Evolutionary conservation across 108 stramenopile genomes (phyloP).

Genomic region (Schizochytrium sp.): DNA sequence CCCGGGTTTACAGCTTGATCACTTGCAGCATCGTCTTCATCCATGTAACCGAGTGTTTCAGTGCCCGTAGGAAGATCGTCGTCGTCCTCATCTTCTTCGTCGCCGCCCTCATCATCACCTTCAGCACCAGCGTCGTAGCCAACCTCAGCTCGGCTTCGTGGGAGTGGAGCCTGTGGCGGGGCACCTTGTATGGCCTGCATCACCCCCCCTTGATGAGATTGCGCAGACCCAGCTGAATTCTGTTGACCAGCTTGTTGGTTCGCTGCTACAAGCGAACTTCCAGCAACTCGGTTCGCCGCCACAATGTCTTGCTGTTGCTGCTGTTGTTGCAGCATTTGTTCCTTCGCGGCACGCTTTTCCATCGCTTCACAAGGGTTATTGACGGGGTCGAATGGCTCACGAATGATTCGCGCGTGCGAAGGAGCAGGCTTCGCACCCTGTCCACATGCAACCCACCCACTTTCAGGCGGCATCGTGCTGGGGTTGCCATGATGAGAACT

Average conservation of each 20-base stretch:
- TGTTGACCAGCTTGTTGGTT: not conserved
- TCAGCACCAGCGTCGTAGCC: not conserved
- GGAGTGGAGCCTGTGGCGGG: not conserved
- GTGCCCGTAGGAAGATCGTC: not conserved
- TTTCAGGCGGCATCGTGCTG: conserved; percentile 56
- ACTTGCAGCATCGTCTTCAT: conserved; percentile 8
- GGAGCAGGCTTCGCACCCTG: conserved; percentile 45
- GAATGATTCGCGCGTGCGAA: conserved; percentile 12
- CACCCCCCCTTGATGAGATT: not conserved
- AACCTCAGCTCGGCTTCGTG: not conserved
- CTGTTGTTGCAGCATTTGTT: not conserved
- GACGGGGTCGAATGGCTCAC: not conserved
- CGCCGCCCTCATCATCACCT: not conserved
- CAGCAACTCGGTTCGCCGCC: not conserved
- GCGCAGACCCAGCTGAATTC: not conserved
- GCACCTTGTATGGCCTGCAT: not conserved
- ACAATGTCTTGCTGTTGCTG: not conserved
- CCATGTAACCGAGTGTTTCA: not conserved
- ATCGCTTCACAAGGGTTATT: conserved; percentile 21
- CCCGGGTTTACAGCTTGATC: not conserved
- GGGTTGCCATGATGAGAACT: conserved; percentile 43
- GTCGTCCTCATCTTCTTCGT: conserved; percentile 43
- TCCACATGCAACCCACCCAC: conserved; percentile 40
- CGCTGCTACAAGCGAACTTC: not conserved
- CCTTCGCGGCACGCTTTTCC: not conserved